Conservation (phyloP, 139 green algal species). For the Mychonastes homosphaera region DNA sequence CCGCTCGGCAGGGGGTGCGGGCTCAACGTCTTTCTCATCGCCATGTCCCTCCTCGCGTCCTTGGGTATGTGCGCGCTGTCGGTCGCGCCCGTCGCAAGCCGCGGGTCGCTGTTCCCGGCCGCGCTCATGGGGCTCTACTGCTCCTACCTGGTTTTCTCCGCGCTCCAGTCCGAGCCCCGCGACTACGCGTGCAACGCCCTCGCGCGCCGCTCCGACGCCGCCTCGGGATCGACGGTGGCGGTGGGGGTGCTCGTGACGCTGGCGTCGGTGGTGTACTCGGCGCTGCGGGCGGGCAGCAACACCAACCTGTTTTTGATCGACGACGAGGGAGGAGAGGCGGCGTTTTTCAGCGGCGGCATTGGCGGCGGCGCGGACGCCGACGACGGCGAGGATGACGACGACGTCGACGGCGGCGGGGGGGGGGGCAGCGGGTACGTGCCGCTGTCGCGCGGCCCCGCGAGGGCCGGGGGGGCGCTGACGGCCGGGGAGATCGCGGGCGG, state of each 20-base stretch:
- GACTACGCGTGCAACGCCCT: conserved; percentile 90
- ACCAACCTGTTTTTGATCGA: conserved; percentile 53
- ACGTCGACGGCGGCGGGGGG: not conserved
- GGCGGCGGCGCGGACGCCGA: too few relatives aligned
- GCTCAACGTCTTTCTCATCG: conserved; percentile 83
- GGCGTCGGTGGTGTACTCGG: conserved; percentile 82
- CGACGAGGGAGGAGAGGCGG: too few relatives aligned
- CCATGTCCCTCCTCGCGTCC: conserved; percentile 57
- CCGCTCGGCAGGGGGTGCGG: conserved; percentile 74
- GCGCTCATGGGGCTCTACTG: conserved; percentile 75
- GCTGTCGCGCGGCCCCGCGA: too few relatives aligned
- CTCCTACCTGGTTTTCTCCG: conserved; percentile 81
- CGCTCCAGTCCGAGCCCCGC: conserved; percentile 71
- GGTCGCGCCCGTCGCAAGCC: conserved; percentile 37
- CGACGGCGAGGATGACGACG: conserved; percentile 23
- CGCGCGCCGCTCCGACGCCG: conserved; percentile 52
- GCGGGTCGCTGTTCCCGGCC: conserved; percentile 83
- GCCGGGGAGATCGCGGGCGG: too few relatives aligned
- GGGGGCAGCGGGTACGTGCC: too few relatives aligned
- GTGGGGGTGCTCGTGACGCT: conserved; percentile 77
- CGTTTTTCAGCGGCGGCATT: too few relatives aligned
- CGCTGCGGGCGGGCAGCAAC: conserved; percentile 82
- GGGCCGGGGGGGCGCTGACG: conserved; percentile 3
- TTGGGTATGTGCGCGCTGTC: conserved; percentile 48
- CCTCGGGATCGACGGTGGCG: conserved; percentile 62